Percentiles rank a stretch among this genome's conserved stretches.
phyloP scores from a whole-genome alignment of 2,329 filamentous ascomycete genomes.

The Sarocladium strictum region DNA sequence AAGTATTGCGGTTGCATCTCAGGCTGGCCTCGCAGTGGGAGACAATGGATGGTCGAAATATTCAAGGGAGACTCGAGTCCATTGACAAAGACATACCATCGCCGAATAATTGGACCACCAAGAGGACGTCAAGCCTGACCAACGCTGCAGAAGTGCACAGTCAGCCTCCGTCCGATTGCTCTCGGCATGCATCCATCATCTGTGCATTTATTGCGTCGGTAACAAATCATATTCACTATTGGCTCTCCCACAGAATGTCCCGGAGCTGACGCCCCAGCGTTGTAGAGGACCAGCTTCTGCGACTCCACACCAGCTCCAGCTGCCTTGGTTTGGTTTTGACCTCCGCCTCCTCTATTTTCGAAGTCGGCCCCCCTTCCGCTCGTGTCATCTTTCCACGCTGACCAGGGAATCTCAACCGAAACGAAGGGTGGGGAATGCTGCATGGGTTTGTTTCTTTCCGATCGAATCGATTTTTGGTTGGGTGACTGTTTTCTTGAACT shows the following conservation, averaged over 20 bases:
- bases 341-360: neutral
- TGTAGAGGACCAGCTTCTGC: neutral
- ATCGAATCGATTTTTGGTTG: neutral
- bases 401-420: neutral
- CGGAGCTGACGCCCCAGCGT: neutral
- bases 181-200: neutral
- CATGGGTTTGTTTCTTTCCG: neutral
- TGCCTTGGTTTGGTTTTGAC: neutral
- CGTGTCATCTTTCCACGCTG: neutral
- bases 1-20: neutral
- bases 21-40: neutral
- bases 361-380: neutral
- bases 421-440: neutral
- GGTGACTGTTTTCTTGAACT: no score
- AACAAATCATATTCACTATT: neutral
- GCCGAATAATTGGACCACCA: neutral
- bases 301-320: conserved; percentile 7
- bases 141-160: no score
- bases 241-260: neutral
- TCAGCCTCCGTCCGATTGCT: neutral
- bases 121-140: no score
- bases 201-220: neutral
- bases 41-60: neutral
- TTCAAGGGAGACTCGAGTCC: conserved; percentile 2
- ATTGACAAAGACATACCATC: conserved; percentile 4